Base-by-base conservation (phyloP, 2,329 filamentous ascomycete genomes). In the Arthrobotrys sphaeroides region DNA sequence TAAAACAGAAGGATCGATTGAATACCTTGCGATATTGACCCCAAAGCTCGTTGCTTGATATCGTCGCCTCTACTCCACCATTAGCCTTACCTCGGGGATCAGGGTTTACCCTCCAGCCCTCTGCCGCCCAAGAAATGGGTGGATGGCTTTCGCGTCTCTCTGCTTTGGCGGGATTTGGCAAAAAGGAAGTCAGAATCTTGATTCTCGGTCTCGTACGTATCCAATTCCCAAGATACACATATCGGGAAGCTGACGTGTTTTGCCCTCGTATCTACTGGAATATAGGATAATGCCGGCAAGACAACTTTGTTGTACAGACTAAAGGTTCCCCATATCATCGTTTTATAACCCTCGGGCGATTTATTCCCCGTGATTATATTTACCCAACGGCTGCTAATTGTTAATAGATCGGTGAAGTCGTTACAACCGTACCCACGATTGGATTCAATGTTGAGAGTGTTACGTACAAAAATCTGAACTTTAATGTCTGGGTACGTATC, bases 401-500 rank as follows among this genome's bases (percentile, higher is more conserved):
- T 9, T 18, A 73, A 76, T 82, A 97, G 93, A 96, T 99, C 82
- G 95, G 95, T 82, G 95, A 99, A 83, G 95, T 99, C 47, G 95
- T 99, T 79, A 98, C 95, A 77, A 99, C 95, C 80, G 98, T 98
- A 87, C 95, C 95, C 18, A 99, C 95, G 65, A 98, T 99, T 83
- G 95, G 95, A 77, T 99, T 99, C 87, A 99, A 99, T 83, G 95
- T 99, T 80, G 95, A 99, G 84, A 97, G 93, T 20, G 95, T 99
- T 78, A 95, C 93, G 80, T 99, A 99, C 87, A 94, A 94, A 83
- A 98, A 97, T 83, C 88, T 99, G 77, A 97, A 97, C 83, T 96
- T 99, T 83, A 98, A 98, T 82, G 95, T 99, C 81, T 99, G 95
- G 95, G 91, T 93, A 90, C 68, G 81, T 22, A 33, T 68, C 36